These are phyloP conservation scores for Penicillium pancosmium DNA, from an alignment of 495 filamentous ascomycete genomes.

Conservation along the genomic window DNA sequence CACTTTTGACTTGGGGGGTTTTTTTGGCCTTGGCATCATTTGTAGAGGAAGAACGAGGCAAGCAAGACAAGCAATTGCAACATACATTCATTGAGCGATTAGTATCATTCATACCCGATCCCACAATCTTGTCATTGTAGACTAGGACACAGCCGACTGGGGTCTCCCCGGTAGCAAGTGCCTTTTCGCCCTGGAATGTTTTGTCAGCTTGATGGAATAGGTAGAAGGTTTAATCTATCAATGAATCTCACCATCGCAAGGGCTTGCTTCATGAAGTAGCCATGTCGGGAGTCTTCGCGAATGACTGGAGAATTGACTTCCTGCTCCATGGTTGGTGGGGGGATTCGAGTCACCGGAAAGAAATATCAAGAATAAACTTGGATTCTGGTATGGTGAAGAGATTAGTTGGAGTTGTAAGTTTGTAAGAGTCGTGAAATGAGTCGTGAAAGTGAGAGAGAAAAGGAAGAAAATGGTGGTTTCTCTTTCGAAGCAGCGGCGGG, in stretches of 20 bases:
- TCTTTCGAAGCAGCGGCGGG: no score
- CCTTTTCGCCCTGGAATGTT: slow-evolving; percentile 66
- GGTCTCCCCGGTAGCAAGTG: slow-evolving; percentile 82
- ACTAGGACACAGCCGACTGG: slow-evolving; percentile 97
- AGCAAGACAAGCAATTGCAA: no score
- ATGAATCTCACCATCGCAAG: slow-evolving; percentile 60
- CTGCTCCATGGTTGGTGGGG: background rate
- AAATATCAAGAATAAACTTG: no score
- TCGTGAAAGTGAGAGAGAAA: no score
- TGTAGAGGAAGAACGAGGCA: no score
- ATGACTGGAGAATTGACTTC: slow-evolving; percentile 2
- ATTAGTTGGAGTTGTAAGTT: no score
- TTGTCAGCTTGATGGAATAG: background rate
- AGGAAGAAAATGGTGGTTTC: no score
- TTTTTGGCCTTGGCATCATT: no score
- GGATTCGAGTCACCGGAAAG: no score
- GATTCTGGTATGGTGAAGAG: no score
- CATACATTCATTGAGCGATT: slow-evolving; percentile 78
- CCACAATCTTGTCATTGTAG: slow-evolving; percentile 71
- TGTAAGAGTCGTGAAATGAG: no score
- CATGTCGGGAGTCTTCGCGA: slow-evolving; percentile 41
- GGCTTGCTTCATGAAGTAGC: slow-evolving; percentile 70
- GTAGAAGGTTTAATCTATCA: background rate
- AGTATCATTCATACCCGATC: slow-evolving; percentile 91
- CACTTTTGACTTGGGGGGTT: no score